Conservation (phyloP, 2,329 filamentous ascomycete genomes). For the Cladosporium sp. region DNA sequence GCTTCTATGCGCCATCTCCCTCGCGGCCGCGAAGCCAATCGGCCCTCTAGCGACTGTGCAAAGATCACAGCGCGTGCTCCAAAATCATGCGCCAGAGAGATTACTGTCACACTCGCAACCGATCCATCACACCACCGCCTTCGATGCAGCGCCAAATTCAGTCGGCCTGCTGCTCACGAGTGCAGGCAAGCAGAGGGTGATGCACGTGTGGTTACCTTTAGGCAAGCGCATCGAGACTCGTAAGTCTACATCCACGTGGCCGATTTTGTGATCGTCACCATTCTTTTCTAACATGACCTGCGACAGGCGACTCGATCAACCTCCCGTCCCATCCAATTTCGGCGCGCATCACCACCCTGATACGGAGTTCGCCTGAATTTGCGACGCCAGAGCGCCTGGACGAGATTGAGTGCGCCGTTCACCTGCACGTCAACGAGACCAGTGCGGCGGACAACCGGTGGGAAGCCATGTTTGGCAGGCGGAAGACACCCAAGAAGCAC, state of each 20-base stretch:
- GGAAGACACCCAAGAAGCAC: not conserved
- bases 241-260: slow-evolving; percentile 22
- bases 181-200: slow-evolving; percentile 25
- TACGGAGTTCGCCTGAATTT: slow-evolving; percentile 28
- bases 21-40: not conserved
- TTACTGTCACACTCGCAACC: not conserved
- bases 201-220: slow-evolving; percentile 38
- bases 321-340: slow-evolving; percentile 35
- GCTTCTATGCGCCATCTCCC: not conserved
- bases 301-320: slow-evolving; percentile 31
- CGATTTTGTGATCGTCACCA: not conserved
- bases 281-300: not conserved
- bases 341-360: slow-evolving; percentile 35
- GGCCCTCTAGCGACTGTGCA: not conserved
- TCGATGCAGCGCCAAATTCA: slow-evolving; percentile 34
- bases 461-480: slow-evolving; percentile 25
- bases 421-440: slow-evolving; percentile 23
- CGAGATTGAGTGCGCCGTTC: slow-evolving; percentile 29
- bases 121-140: not conserved
- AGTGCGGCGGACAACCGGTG: slow-evolving; percentile 10
- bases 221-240: slow-evolving; percentile 32
- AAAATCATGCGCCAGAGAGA: not conserved
- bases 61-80: not conserved
- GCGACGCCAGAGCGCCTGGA: slow-evolving; percentile 30
- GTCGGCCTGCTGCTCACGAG: slow-evolving; percentile 36